Evolutionary conservation across 1,284 basidiomycete species (phyloP).

Genomic region (Ustilago crameri): DNA sequence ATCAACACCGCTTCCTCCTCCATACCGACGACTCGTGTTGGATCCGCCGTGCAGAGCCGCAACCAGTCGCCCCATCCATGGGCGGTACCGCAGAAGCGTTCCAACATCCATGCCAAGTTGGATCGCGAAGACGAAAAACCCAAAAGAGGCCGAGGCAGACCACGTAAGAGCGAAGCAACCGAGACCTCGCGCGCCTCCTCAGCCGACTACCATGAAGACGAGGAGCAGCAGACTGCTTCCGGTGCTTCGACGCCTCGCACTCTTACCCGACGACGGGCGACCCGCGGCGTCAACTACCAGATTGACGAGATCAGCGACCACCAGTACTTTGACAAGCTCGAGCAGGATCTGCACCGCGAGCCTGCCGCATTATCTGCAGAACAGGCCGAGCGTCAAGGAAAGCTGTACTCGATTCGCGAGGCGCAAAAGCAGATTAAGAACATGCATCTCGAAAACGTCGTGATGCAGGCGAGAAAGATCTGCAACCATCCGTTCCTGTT

Average conservation of each 20-base stretch:
- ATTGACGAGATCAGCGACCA: constrained; percentile 49
- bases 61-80: constrained; percentile 32
- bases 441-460: constrained; percentile 88
- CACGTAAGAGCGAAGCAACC: constrained; percentile 13
- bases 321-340: constrained; percentile 48
- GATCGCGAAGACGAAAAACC: constrained; percentile 1
- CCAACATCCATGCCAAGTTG: constrained; percentile 10
- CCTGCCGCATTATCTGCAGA: constrained; percentile 26
- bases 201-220: constrained; percentile 16
- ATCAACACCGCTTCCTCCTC: constrained; percentile 33
- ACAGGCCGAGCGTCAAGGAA: constrained; percentile 54
- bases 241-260: constrained; percentile 39
- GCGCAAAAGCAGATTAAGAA: constrained; percentile 81
- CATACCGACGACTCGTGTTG: constrained; percentile 24
- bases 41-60: constrained; percentile 30
- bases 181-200: constrained; percentile 24
- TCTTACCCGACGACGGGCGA: constrained; percentile 25
- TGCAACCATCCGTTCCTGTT: constrained; percentile 94
- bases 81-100: constrained; percentile 25
- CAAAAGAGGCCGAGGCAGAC: constrained; percentile 7
- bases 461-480: constrained; percentile 83
- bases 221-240: constrained; percentile 21
- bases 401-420: constrained; percentile 51
- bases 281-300: constrained; percentile 36
- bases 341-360: constrained; percentile 26